Percentiles rank a stretch among this genome's conserved stretches.
Conservation (phyloP, 176 grass and related monocot genomes). For the Neostapfia colusana region DNA sequence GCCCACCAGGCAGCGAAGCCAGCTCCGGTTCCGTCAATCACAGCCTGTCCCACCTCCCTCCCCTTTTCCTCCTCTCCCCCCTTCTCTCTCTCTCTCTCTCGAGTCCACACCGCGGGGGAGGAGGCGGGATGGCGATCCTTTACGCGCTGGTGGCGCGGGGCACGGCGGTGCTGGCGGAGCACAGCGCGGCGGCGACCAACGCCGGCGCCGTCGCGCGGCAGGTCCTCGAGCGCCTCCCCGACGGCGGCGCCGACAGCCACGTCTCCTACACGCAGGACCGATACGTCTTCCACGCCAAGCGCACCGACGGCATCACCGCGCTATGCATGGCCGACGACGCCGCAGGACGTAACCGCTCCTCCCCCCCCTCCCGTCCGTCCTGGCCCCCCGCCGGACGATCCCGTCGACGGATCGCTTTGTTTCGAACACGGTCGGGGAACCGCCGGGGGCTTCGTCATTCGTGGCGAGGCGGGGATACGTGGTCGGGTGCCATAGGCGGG, state of each 20-base stretch:
- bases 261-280: conserved; percentile 98
- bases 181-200: conserved; percentile 67
- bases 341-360: conserved; percentile 47
- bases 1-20: background rate
- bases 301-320: conserved; percentile 93
- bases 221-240: conserved; percentile 78
- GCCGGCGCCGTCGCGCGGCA: conserved; percentile 79
- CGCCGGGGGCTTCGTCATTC: background rate
- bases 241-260: conserved; percentile 71
- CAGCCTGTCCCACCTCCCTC: background rate
- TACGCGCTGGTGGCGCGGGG: conserved; percentile 88
- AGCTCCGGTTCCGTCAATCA: background rate
- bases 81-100: too few relatives aligned
- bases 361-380: too few relatives aligned
- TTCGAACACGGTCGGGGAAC: background rate
- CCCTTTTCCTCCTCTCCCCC: background rate
- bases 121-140: conserved; percentile 65
- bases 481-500: background rate
- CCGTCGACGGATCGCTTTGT: background rate
- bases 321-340: conserved; percentile 98
- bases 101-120: conserved; percentile 34
- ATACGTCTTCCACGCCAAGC: conserved; percentile 93
- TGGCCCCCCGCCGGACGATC: background rate
- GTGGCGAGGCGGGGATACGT: background rate
- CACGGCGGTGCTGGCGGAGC: conserved; percentile 83